These are phyloP conservation scores for Globisporangium barbulae DNA, from an alignment of 352 stramenopile species.

Conservation along the genomic window DNA sequence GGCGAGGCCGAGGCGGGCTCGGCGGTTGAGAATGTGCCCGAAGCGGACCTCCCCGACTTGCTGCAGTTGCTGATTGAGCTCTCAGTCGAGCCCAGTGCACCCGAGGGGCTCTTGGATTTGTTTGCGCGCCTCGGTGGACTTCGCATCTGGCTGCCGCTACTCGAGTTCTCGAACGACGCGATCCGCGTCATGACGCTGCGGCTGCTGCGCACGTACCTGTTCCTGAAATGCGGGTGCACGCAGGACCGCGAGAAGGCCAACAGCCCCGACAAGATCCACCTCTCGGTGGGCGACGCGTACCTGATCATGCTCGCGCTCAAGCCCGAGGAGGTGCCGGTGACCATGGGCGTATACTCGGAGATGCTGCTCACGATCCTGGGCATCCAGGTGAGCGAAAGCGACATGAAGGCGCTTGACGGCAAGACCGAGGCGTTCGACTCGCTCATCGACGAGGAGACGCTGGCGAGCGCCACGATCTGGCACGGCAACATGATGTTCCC, in stretches of 20 bases:
- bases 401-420: slow-evolving; percentile 45
- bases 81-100: slow-evolving; percentile 65
- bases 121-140: slow-evolving; percentile 75
- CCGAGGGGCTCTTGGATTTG: slow-evolving; percentile 63
- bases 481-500: slow-evolving; percentile 69
- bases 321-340: slow-evolving; percentile 53
- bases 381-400: slow-evolving; percentile 59
- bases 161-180: slow-evolving; percentile 70
- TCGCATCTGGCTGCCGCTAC: slow-evolving; percentile 75
- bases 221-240: slow-evolving; percentile 67
- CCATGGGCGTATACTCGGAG: slow-evolving; percentile 80
- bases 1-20: slow-evolving; percentile 65
- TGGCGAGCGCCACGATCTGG: slow-evolving; percentile 50
- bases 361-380: slow-evolving; percentile 72
- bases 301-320: slow-evolving; percentile 82
- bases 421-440: slow-evolving; percentile 46
- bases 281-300: slow-evolving; percentile 75
- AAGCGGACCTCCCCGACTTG: slow-evolving; percentile 69
- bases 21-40: slow-evolving; percentile 70
- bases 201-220: slow-evolving; percentile 75
- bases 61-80: slow-evolving; percentile 78
- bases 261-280: slow-evolving; percentile 66
- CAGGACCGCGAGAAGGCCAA: slow-evolving; percentile 63
- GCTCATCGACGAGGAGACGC: slow-evolving; percentile 55
- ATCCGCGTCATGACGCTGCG: slow-evolving; percentile 82